phyloP scores from a whole-genome alignment of 345 rosid genomes.

The Citrus sinensis region DVS_A1.0 CM039164.1:28848501-28849000 shows the following conservation, averaged over 20 bases:
- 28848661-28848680: constrained; percentile 77
- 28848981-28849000: not conserved
- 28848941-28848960: constrained; percentile 80
- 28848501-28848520: too few species aligned
- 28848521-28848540: not conserved
- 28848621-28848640: constrained; percentile 65
- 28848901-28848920: constrained; percentile 57
- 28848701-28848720: constrained; percentile 68
- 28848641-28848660: constrained; percentile 66
- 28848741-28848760: constrained; percentile 65
- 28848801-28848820: too few species aligned
- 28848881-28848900: constrained; percentile 84
- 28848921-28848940: constrained; percentile 53
- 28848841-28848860: not conserved
- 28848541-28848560: constrained; percentile 1
- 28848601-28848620: constrained; percentile 55
- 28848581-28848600: constrained; percentile 3
- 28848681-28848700: constrained; percentile 94
- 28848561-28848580: not conserved
- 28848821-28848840: too few species aligned
- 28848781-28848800: too few species aligned
- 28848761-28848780: too few species aligned
- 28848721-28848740: constrained; percentile 67
- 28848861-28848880: constrained; percentile 45
- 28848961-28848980: constrained; percentile 89